Conservation (phyloP, 306 rosid species). For the Purshia tridentata region DNA sequence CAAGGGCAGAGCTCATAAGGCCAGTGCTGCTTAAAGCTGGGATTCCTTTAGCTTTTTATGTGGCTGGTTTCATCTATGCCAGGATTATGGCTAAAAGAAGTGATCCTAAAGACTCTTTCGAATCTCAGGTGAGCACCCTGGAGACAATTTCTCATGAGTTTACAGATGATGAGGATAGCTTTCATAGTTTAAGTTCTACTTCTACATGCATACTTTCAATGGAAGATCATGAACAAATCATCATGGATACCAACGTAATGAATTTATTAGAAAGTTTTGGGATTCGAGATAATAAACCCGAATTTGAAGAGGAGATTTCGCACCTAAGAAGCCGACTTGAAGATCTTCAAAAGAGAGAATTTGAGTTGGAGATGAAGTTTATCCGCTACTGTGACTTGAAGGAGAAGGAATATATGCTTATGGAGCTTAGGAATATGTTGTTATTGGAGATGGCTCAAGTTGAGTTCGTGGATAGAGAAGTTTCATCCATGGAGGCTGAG, state of each 20-base stretch:
- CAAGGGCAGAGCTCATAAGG: constrained; percentile 40
- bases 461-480: constrained; percentile 57
- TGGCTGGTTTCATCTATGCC: constrained; percentile 60
- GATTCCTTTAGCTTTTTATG: constrained; percentile 59
- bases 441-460: constrained; percentile 41
- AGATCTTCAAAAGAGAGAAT: constrained; percentile 50
- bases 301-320: constrained; percentile 39
- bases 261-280: constrained; percentile 1
- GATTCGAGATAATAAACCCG: constrained; percentile 8
- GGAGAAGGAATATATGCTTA: constrained; percentile 49
- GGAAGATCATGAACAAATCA: background rate
- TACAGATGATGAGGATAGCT: constrained; percentile 32
- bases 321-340: constrained; percentile 43
- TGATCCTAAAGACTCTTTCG: constrained; percentile 18
- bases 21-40: constrained; percentile 61
- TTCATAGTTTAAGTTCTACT: constrained; percentile 22
- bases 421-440: constrained; percentile 46
- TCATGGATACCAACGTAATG: background rate
- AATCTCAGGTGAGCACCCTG: constrained; percentile 7
- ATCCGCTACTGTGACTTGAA: constrained; percentile 51
- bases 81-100: constrained; percentile 49
- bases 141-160: constrained; percentile 22
- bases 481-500: constrained; percentile 44
- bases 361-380: constrained; percentile 47
- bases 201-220: constrained; percentile 9